These are phyloP conservation scores for Eutrema heterophyllum DNA, from an alignment of 345 rosid genomes.

Conservation along the genomic window DNA sequence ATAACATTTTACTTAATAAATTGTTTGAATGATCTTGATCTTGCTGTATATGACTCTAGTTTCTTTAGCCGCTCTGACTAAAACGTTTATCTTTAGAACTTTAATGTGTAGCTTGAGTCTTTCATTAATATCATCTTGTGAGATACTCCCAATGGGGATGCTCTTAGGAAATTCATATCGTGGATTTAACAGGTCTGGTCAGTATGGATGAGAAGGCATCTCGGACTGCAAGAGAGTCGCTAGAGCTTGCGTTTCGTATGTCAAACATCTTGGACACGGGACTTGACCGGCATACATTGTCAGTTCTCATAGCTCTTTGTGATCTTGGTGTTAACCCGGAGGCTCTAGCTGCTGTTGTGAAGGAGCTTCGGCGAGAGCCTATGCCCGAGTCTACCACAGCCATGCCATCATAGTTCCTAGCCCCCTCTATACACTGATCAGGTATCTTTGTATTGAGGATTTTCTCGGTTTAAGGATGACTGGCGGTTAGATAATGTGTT, in stretches of 20 bases:
- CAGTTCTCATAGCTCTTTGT: slow-evolving; percentile 36
- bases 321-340: slow-evolving; percentile 39
- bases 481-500: neutral
- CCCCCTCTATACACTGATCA: neutral
- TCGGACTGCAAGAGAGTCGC: slow-evolving; percentile 32
- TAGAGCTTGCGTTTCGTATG: slow-evolving; percentile 35
- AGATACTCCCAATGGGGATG: too few species aligned
- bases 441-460: neutral
- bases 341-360: slow-evolving; percentile 37
- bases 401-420: neutral
- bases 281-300: slow-evolving; percentile 29
- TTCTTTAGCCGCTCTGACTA: too few species aligned
- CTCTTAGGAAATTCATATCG: neutral
- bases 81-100: too few species aligned
- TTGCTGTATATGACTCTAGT: too few species aligned
- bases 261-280: slow-evolving; percentile 36
- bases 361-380: slow-evolving; percentile 29
- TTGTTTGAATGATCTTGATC: too few species aligned
- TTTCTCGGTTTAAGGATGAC: neutral
- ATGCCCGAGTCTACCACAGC: neutral
- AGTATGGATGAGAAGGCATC: slow-evolving; percentile 34
- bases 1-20: too few species aligned
- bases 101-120: too few species aligned
- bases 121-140: too few species aligned
- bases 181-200: neutral